phyloP scores from a whole-genome alignment of 768 basidiomycete genomes.

The Tricholoma sp. region DNA sequence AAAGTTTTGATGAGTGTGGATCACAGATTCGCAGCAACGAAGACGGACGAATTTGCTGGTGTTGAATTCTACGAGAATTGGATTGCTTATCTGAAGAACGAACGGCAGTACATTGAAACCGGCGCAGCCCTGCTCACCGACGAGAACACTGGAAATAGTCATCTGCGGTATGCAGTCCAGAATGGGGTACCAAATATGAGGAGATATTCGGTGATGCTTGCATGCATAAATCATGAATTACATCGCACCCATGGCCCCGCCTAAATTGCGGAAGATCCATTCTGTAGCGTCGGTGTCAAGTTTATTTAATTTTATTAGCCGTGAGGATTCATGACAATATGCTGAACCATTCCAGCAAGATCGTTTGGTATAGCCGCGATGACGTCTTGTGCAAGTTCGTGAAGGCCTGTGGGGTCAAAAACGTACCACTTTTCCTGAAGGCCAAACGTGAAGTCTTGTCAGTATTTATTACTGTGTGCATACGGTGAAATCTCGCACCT shows the following conservation, averaged over 20 bases:
- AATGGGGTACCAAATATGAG: conserved; percentile 95
- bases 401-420: conserved; percentile 67
- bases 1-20: too few relatives aligned
- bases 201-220: conserved; percentile 94
- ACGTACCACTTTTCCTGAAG: conserved; percentile 81
- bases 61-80: too few relatives aligned
- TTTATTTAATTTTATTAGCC: conserved; percentile 38
- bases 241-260: conserved; percentile 98
- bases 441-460: not conserved
- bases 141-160: conserved; percentile 97
- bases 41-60: too few relatives aligned
- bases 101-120: too few relatives aligned
- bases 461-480: too few relatives aligned
- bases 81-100: too few relatives aligned
- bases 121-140: conserved; percentile 92
- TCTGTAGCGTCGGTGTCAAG: conserved; percentile 61
- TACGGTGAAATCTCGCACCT: conserved; percentile 33
- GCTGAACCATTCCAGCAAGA: conserved; percentile 67
- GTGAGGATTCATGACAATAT: conserved; percentile 80
- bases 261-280: conserved; percentile 97
- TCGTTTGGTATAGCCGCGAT: conserved; percentile 62
- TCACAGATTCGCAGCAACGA: too few relatives aligned
- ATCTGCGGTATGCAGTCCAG: conserved; percentile 91
- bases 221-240: conserved; percentile 97
- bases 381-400: conserved; percentile 70